These are phyloP conservation scores for Kewa caespitosa DNA, from an alignment of 179 eudicot genomes.

Conservation along the genomic window DNA sequence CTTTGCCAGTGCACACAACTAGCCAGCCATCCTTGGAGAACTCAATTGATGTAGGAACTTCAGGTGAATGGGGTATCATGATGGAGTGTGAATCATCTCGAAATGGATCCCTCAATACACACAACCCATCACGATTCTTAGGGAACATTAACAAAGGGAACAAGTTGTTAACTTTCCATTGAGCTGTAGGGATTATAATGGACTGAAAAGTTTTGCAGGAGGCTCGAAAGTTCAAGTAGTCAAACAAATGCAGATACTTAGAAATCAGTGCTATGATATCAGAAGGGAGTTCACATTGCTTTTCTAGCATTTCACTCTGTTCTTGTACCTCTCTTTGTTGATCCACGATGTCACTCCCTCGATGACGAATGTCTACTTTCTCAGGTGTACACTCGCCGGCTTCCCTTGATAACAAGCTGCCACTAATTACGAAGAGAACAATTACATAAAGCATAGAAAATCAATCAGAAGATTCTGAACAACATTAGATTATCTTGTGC, in stretches of 20 bases:
- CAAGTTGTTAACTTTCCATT: not conserved
- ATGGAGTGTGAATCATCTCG: not conserved
- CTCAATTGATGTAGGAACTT: not conserved
- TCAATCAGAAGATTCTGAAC: too few relatives aligned
- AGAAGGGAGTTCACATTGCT: not conserved
- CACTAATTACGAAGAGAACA: not conserved
- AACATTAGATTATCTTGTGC: too few relatives aligned
- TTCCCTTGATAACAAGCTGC: constrained; percentile 3
- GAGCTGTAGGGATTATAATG: not conserved
- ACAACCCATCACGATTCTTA: constrained; percentile 2
- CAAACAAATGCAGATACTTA: constrained; percentile 21
- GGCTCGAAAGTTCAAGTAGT: constrained; percentile 17
- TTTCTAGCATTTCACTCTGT: not conserved
- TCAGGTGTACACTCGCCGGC: not conserved
- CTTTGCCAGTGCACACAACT: not conserved
- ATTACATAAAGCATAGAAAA: too few relatives aligned
- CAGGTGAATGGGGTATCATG: constrained; percentile 4
- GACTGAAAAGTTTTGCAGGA: constrained; percentile 11
- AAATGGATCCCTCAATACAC: not conserved
- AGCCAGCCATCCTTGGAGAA: constrained; percentile 27
- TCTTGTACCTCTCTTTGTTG: not conserved
- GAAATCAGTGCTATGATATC: constrained; percentile 12
- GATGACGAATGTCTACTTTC: not conserved
- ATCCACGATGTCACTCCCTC: not conserved
- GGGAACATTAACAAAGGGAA: constrained; percentile 8